Evolutionary conservation across 2,329 filamentous ascomycete genomes (phyloP), one percentile per base, ranked within the genome.

Genomic region (Magnaporthiopsis poae): DNA sequence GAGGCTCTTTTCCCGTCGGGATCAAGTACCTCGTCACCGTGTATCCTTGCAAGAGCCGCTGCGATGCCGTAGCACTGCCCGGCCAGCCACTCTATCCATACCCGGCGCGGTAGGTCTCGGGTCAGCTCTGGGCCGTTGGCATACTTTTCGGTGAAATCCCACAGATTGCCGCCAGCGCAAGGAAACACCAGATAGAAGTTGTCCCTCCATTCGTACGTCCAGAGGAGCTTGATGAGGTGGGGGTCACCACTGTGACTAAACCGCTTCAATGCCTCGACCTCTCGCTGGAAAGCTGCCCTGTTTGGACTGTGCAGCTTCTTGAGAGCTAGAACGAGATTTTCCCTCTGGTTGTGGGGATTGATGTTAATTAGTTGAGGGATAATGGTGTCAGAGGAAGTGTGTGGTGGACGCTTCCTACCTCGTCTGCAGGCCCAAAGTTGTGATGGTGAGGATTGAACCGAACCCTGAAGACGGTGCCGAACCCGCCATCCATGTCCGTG

Each of bases 221-320:
- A 66, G 8, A 71, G 66, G 0, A 72, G 69, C 8, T 68, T 69
- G 25, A 71, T 71, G 0, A 72, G 62, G 27, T 72, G 67, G 0
- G 61, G n/a, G 35, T 71, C 66, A 0, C 15, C 62, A 11, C 5
- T n/a, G 46, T 68, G 56, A 35, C 66, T 67, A 65, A 71, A 69
- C 12, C 64, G 65, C 18, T 68, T 71, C 12, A 71, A 68, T 31
- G 69, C 68, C 7, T 71, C 68, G 31, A 70, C 68, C 35, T 72
- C 71, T 9, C 62, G 60, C 1, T 68, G 35, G 60, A 70, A 71
- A 1, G 5, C 46, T 25, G 21, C 1, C 46, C 18, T 56, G 21
- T 56, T 11, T 21, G 46, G 46, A n/a, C n/a, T 9, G 46, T 56
- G 21, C 46, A 56, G 8, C 21, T 9, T 56, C 9, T 56, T 56